Base-by-base conservation (phyloP, 495 filamentous ascomycete species). In the Penicillium coprophilum region DNA sequence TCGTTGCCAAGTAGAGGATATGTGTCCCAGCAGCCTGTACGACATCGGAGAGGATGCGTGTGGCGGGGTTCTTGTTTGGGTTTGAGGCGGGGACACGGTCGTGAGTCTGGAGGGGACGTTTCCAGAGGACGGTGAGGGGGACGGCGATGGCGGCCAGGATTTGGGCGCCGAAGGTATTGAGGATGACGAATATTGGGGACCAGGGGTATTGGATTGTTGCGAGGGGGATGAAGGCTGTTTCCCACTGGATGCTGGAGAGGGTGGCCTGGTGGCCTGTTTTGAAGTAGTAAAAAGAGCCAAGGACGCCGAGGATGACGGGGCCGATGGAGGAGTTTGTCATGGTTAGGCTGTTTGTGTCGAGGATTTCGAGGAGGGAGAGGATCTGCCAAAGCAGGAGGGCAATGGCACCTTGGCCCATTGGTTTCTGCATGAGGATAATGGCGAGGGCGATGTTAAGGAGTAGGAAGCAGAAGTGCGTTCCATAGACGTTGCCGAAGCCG, bases 181-280 rank as follows among this genome's bases (percentile, higher is more conserved):
- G 79, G 4, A 85, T 71, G 44, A 99, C 85, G 6, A 91, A 75
- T 8, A 97, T 57, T 0, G 94, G 92, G 10, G 85, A 86, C 87
- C 88, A 97, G 31, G 95, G 94, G 73, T 97, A 97, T 59, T 82
- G 81, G 64, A 97, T 83, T 3, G 85, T 83, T 44, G 85, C 80
- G 27, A 97, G 77, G 1, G 95, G 88, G 62, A 99, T 89, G 79
- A 97, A 98, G 21, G 91, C 93, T n/a, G 83, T 80, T 71, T 97
- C 92, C 94, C 94, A 99, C 64, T 99, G 95, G 69, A 99, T 95
- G 56, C 83, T 87, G 62, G 84, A 81, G 21, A 96, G 82, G 0
- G 86, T 87, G 15, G 93, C 93, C 71, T 97, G 95, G 72, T 99
- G 94, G 60, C 94, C 94, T 1, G 94, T 99, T 63, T 93, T 96